Conservation (phyloP, 108 stramenopile genomes). For the Aureococcus anophagefferens region DNA sequence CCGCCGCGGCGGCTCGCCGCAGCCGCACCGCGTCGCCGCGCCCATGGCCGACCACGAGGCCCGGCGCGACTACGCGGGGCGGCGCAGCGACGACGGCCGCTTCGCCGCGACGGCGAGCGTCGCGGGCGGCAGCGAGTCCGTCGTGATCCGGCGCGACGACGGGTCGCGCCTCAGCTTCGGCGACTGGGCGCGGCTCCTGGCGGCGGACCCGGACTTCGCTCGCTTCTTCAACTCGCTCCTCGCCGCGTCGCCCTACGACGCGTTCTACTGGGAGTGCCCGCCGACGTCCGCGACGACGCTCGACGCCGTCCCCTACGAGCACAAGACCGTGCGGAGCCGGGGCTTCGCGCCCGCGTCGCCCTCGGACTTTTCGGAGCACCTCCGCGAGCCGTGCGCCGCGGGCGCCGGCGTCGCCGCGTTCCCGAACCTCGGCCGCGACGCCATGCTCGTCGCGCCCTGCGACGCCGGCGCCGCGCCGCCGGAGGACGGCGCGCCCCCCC, state of each 20-base stretch:
- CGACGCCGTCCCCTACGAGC: neutral
- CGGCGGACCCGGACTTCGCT: too few relatives aligned
- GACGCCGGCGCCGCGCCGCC: neutral
- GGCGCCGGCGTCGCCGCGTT: neutral
- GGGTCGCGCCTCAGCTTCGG: too few relatives aligned
- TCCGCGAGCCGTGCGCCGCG: neutral
- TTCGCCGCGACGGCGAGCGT: too few relatives aligned
- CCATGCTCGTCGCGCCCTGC: constrained; percentile 14
- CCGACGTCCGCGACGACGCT: neutral
- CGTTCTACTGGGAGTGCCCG: constrained; percentile 11
- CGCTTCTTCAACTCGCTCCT: neutral
- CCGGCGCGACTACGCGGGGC: too few relatives aligned
- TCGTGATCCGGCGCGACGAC: too few relatives aligned
- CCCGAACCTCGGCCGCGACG: constrained; percentile 11
- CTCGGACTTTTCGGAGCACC: neutral
- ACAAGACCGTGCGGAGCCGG: neutral
- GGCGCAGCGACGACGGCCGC: too few relatives aligned
- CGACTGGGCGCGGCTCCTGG: too few relatives aligned
- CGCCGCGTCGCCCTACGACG: neutral
- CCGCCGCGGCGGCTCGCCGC: too few relatives aligned
- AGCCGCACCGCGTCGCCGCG: too few relatives aligned
- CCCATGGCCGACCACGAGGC: too few relatives aligned
- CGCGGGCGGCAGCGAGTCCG: too few relatives aligned
- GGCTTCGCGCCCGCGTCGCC: neutral
- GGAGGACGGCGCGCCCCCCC: too few relatives aligned